These are phyloP conservation scores for Candida caryicola DNA, from an alignment of 805 yeast species.

Conservation along the genomic window DNA sequence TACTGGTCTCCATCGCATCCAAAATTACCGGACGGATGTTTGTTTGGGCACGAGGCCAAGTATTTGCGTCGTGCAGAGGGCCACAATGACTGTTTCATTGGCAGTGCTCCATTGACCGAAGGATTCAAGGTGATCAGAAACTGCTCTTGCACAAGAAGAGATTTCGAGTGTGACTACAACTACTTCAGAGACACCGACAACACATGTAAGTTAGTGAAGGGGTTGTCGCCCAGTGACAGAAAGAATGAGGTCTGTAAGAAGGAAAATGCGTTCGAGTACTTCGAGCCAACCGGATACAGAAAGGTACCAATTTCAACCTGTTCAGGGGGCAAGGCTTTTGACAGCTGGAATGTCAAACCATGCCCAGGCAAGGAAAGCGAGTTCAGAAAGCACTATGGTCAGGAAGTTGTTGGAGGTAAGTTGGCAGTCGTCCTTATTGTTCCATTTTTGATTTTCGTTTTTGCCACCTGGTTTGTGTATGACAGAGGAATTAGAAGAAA, in stretches of 20 bases:
- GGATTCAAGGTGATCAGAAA: constrained; percentile 58
- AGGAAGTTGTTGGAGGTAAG: constrained; percentile 54
- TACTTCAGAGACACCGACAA: constrained; percentile 69
- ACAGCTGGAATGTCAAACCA: constrained; percentile 59
- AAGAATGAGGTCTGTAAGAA: constrained; percentile 54
- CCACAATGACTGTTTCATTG: constrained; percentile 65
- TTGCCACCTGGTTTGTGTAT: constrained; percentile 67
- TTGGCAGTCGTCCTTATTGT: constrained; percentile 52
- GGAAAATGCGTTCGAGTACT: constrained; percentile 61
- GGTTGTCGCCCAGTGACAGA: constrained; percentile 65
- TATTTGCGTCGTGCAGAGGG: constrained; percentile 43
- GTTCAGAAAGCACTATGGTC: constrained; percentile 51
- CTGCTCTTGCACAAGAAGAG: constrained; percentile 83
- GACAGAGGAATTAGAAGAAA: constrained; percentile 77
- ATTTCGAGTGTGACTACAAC: constrained; percentile 93
- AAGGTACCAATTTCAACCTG: constrained; percentile 83
- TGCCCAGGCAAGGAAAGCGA: constrained; percentile 86
- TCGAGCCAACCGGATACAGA: constrained; percentile 91
- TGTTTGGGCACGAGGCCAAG: constrained; percentile 42
- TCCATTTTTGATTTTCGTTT: constrained; percentile 54
- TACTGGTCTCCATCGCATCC: constrained; percentile 44
- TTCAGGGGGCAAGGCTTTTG: constrained; percentile 72
- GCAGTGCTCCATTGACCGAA: constrained; percentile 53
- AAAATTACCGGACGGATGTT: constrained; percentile 32
- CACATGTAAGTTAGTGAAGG: constrained; percentile 80